Evolutionary conservation across 805 yeast species (phyloP).

Genomic region (Suhomyces vadensis): DNA sequence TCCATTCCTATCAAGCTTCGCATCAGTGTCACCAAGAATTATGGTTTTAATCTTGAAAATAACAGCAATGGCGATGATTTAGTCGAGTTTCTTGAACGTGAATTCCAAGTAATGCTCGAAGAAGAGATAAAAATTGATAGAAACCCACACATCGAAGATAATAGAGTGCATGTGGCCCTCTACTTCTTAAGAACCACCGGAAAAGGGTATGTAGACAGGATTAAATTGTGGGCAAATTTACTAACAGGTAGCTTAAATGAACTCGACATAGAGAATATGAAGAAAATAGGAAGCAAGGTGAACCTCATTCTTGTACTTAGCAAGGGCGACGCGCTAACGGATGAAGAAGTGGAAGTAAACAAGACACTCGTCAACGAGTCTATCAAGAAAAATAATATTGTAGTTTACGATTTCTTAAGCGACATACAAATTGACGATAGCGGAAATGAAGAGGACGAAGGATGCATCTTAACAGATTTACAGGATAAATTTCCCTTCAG

Average conservation of each 20-base stretch:
- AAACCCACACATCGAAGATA: slow-evolving; percentile 17
- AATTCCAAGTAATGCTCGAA: slow-evolving; percentile 10
- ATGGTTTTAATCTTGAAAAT: slow-evolving; percentile 26
- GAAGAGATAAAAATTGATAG: slow-evolving; percentile 17
- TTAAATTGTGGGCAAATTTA: not conserved
- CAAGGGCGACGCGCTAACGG: slow-evolving; percentile 74
- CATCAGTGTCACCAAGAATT: slow-evolving; percentile 24
- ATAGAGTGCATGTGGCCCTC: slow-evolving; percentile 26
- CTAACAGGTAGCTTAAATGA: slow-evolving; percentile 42
- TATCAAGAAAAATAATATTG: slow-evolving; percentile 56
- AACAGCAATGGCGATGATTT: slow-evolving; percentile 13
- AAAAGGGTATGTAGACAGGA: slow-evolving; percentile 12
- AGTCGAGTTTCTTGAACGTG: slow-evolving; percentile 8
- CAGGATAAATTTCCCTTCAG: slow-evolving; percentile 23
- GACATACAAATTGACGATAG: slow-evolving; percentile 14
- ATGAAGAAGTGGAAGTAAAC: slow-evolving; percentile 52
- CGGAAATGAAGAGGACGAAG: slow-evolving; percentile 16
- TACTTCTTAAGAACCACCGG: slow-evolving; percentile 21
- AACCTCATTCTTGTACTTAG: slow-evolving; percentile 82
- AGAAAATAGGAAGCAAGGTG: slow-evolving; percentile 65
- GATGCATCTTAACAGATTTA: slow-evolving; percentile 12
- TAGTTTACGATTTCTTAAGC: slow-evolving; percentile 25
- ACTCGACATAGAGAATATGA: slow-evolving; percentile 73
- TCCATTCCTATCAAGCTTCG: slow-evolving; percentile 17
- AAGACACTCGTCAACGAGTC: slow-evolving; percentile 54